A percentile compares a stretch with the other conserved stretches of the same genome.
Evolutionary conservation across 495 filamentous ascomycete genomes (phyloP).

Genomic region (Bacidia gigantensis): DNA sequence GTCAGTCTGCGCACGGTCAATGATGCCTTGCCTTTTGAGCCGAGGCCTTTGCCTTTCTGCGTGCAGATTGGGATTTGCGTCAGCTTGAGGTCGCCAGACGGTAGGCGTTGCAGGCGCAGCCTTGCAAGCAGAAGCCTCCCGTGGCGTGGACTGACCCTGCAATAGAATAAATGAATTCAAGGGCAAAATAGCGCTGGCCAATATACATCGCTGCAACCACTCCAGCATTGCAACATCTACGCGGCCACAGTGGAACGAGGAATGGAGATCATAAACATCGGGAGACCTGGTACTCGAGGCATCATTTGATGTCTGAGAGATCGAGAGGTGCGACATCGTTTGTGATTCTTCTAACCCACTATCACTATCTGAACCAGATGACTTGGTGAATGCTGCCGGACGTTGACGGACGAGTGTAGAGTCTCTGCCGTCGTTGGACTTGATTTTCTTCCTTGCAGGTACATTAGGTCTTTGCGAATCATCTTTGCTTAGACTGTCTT

Average conservation of each 20-base stretch:
- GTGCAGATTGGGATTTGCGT: not conserved
- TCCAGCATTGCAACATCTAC: slow-evolving; percentile 59
- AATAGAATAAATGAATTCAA: slow-evolving; percentile 1
- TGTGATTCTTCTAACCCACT: not conserved
- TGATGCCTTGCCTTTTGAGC: slow-evolving; percentile 22
- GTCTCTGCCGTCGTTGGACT: slow-evolving; percentile 5
- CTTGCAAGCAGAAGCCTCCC: not conserved
- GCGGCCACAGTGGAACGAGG: slow-evolving; percentile 16
- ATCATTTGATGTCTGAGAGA: not conserved
- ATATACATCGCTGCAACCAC: slow-evolving; percentile 59
- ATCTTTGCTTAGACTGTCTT: slow-evolving; percentile 28
- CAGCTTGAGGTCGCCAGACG: not conserved
- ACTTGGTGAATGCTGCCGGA: not conserved
- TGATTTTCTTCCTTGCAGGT: slow-evolving; percentile 27
- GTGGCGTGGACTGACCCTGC: not conserved
- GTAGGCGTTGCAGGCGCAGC: not conserved
- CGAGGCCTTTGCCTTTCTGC: not conserved
- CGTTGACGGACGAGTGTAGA: not conserved
- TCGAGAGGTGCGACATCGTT: slow-evolving; percentile 11
- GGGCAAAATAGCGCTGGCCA: slow-evolving; percentile 13
- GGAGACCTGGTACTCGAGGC: not conserved
- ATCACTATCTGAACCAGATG: not conserved
- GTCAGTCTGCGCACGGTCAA: slow-evolving; percentile 42
- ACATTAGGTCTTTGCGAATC: slow-evolving; percentile 4
- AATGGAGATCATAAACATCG: not conserved